Evolutionary conservation across 2,329 filamentous ascomycete genomes (phyloP).

Genomic region (Pseudogymnoascus sp.): DNA sequence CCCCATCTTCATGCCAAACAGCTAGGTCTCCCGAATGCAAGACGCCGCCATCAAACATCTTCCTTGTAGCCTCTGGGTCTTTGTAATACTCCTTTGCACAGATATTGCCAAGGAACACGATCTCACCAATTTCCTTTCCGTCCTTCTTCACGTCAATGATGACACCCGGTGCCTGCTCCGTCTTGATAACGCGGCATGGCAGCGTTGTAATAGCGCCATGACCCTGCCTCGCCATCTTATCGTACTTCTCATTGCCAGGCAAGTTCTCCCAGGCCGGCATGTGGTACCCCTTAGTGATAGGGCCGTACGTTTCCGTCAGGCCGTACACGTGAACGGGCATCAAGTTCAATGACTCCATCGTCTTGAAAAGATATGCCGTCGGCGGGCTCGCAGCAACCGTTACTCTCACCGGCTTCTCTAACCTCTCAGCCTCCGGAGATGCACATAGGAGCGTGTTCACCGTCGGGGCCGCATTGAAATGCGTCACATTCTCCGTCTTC

Average conservation of each 20-base stretch:
- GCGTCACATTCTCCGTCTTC: constrained; percentile 79
- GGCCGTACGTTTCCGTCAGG: constrained; percentile 81
- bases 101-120: constrained; percentile 85
- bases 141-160: constrained; percentile 61
- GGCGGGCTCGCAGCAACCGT: constrained; percentile 91
- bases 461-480: constrained; percentile 93
- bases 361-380: constrained; percentile 81
- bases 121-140: constrained; percentile 71
- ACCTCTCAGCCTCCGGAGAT: constrained; percentile 60
- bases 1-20: constrained; percentile 85
- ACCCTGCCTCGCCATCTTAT: constrained; percentile 86
- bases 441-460: constrained; percentile 91
- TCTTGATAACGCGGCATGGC: constrained; percentile 73
- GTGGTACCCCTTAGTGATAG: constrained; percentile 88
- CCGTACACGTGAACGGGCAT: constrained; percentile 92
- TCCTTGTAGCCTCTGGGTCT: constrained; percentile 74
- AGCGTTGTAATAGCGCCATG: constrained; percentile 82
- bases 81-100: constrained; percentile 90
- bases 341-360: constrained; percentile 76
- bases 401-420: constrained; percentile 68
- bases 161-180: constrained; percentile 58
- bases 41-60: constrained; percentile 79
- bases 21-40: constrained; percentile 87
- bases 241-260: constrained; percentile 67
- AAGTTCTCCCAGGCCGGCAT: constrained; percentile 78